Percentiles rank a stretch among this genome's conserved stretches.
Conservation (phyloP, 148 eudicot genomes). For the Cornus florida region DNA sequence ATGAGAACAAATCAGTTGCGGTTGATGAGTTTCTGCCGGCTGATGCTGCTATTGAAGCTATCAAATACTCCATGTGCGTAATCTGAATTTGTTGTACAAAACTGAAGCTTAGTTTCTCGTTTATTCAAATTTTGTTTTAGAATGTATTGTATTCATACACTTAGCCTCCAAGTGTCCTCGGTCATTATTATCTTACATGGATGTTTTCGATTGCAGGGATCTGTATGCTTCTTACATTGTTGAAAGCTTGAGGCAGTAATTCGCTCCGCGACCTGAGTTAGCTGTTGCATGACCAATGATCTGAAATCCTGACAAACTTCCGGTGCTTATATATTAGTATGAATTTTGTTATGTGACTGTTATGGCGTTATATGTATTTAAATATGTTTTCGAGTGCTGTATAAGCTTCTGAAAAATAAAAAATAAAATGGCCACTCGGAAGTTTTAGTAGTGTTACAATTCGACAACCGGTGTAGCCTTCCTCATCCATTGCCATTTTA, state of each 20-base stretch:
- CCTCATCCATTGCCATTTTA: too few relatives aligned
- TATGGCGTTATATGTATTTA: too few relatives aligned
- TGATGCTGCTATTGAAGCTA: constrained; percentile 71
- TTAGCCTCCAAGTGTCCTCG: background rate
- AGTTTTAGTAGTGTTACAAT: too few relatives aligned
- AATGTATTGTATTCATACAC: background rate
- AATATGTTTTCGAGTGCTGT: too few relatives aligned
- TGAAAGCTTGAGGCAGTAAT: constrained; percentile 77
- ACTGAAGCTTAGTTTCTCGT: background rate
- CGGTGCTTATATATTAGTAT: too few relatives aligned
- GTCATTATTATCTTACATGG: too few relatives aligned
- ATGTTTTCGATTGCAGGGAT: constrained; percentile 51
- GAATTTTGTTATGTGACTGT: too few relatives aligned
- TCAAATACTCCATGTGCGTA: constrained; percentile 81
- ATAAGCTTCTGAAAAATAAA: too few relatives aligned
- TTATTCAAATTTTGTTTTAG: background rate
- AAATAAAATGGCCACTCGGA: too few relatives aligned
- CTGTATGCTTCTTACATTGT: constrained; percentile 87
- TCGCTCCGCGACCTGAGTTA: background rate
- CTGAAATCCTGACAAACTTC: too few relatives aligned
- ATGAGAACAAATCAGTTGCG: constrained; percentile 85
- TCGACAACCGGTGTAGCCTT: too few relatives aligned
- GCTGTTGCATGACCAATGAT: too few relatives aligned
- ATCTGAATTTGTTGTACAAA: background rate
- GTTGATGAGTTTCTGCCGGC: constrained; percentile 91